phyloP scores from a whole-genome alignment of 1,284 basidiomycete genomes.

The Ceratobasidium papillatum region DNA sequence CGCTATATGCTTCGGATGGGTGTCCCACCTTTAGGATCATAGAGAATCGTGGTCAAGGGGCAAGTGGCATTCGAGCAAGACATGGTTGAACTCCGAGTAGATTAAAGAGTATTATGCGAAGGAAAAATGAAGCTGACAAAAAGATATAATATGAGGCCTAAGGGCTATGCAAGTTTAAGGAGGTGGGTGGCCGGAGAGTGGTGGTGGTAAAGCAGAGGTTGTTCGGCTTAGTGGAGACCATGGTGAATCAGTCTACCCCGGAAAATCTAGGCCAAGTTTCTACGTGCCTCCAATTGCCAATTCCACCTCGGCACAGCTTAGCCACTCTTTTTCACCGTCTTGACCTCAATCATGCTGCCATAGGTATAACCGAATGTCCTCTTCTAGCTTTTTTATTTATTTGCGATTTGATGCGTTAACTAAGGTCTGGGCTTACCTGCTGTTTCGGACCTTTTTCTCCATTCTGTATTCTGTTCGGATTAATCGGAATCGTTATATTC shows the following conservation, averaged over 20 bases:
- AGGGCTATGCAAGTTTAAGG: no score
- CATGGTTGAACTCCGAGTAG: not conserved
- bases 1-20: not conserved
- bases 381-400: no score
- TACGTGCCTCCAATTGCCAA: conserved; percentile 2
- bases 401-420: no score
- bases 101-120: not conserved
- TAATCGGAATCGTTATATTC: no score
- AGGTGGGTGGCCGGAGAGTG: not conserved
- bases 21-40: conserved; percentile 11
- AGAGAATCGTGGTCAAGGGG: conserved; percentile 20
- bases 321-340: no score
- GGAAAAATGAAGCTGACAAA: not conserved
- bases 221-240: not conserved
- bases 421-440: no score
- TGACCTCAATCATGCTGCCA: no score
- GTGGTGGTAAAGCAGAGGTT: not conserved
- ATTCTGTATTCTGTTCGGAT: no score
- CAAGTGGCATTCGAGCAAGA: not conserved
- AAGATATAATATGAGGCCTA: not conserved
- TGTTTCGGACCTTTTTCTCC: no score
- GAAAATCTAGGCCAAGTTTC: not conserved
- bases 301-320: no score
- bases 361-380: no score
- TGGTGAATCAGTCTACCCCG: not conserved